phyloP scores from a whole-genome alignment of 768 basidiomycete species.

The Lentinula boryana region DNA sequence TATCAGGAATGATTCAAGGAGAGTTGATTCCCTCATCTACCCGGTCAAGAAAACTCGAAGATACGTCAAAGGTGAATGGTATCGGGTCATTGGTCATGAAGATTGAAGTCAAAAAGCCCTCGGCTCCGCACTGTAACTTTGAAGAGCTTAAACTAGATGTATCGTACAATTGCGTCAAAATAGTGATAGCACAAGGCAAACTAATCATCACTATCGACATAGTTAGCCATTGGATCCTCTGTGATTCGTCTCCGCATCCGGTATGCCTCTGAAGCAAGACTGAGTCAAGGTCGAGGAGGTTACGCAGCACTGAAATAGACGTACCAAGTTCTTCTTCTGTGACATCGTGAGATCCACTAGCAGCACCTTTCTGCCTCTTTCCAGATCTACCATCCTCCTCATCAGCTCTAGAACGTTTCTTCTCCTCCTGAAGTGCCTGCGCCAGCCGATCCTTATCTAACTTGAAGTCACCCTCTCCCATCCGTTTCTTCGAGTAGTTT shows the following conservation, averaged over 20 bases:
- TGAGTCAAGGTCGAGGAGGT: conserved; percentile 11
- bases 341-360: conserved; percentile 64
- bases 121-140: too few relatives aligned
- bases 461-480: conserved; percentile 78
- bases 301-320: conserved; percentile 13
- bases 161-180: not conserved
- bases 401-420: conserved; percentile 58
- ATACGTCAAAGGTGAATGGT: too few relatives aligned
- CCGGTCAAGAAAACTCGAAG: too few relatives aligned
- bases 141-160: not conserved
- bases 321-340: conserved; percentile 84
- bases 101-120: too few relatives aligned
- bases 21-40: too few relatives aligned
- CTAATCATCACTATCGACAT: conserved; percentile 55
- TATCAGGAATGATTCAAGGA: too few relatives aligned
- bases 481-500: conserved; percentile 70
- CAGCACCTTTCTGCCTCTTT: conserved; percentile 53
- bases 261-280: conserved; percentile 70
- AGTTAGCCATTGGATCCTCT: conserved; percentile 93
- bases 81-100: too few relatives aligned
- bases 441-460: conserved; percentile 67
- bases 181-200: not conserved
- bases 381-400: conserved; percentile 51
- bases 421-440: conserved; percentile 71
- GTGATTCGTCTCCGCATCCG: conserved; percentile 65